These are phyloP conservation scores for Entomortierella chlamydospora DNA, from an alignment of 192 early-diverging fungal species.

Conservation along the genomic window DNA sequence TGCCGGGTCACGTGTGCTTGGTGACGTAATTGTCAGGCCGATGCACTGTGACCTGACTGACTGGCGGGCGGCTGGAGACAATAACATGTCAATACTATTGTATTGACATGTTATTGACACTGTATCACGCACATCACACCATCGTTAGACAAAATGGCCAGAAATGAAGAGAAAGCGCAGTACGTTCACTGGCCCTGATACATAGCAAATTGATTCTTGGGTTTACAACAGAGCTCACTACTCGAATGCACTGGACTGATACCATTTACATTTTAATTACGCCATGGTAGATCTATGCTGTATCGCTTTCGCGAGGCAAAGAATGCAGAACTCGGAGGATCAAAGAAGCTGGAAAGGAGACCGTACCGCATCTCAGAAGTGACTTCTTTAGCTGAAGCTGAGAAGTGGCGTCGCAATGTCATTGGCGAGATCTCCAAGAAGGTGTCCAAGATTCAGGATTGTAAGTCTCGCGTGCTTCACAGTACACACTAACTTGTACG, in stretches of 20 bases:
- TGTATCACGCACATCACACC: background rate
- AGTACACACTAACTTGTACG: background rate
- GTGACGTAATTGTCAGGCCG: no score
- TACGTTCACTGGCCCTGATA: background rate
- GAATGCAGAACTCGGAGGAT: slow-evolving; percentile 80
- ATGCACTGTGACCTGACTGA: no score
- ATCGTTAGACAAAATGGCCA: slow-evolving; percentile 66
- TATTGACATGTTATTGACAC: no score
- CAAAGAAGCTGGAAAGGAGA: slow-evolving; percentile 72
- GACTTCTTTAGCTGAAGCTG: slow-evolving; percentile 79
- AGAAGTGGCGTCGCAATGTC: slow-evolving; percentile 92
- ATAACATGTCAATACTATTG: no score
- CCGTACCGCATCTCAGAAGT: slow-evolving; percentile 81
- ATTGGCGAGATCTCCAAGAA: slow-evolving; percentile 90
- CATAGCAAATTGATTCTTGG: background rate
- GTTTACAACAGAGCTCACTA: background rate
- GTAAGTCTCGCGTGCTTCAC: slow-evolving; percentile 43
- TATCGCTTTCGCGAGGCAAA: slow-evolving; percentile 97
- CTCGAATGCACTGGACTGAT: background rate
- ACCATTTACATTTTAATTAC: background rate
- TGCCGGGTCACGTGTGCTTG: no score
- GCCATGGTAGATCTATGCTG: slow-evolving; percentile 82
- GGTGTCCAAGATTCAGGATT: slow-evolving; percentile 92
- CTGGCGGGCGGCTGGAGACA: no score
- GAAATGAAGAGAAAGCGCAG: slow-evolving; percentile 99